Evolutionary conservation across 192 early-diverging fungal genomes (phyloP), one percentile per base, ranked within the genome.

Genomic region (Radiomyces spectabilis): DNA sequence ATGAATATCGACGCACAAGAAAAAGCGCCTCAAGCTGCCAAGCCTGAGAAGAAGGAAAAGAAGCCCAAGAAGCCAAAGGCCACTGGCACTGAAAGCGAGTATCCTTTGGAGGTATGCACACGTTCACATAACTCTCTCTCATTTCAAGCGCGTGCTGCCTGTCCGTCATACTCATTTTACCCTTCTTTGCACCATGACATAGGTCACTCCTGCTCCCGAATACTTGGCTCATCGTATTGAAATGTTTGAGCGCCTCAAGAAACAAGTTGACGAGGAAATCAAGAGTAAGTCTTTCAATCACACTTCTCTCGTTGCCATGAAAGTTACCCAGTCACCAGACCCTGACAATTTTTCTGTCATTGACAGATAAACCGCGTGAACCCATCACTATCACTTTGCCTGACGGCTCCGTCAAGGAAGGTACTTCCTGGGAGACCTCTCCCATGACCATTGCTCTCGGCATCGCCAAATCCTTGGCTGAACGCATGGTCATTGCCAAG

Each of bases 401-500:
- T 43, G 91, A 97, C 63, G 94, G 91, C 32, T 73, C 78, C 35
- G 71, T 66, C 55, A 83, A 88, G 42, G 83, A 88, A 51, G 96
- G 86, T 47, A 85, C 58, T 27, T 68, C 93, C 16, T 99, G 89
- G 89, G 95, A 99, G 69, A 97, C 96, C 34, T 91, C 88, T 16
- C 95, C 96, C 5, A 70, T 97, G 77, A 84, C 88, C 32, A 87
- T 99, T 73, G 96, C 94, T 5, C 81, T 81, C 58, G 65, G 69
- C 16, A 87, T 97, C 64, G 81, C 85, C 58, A 99, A 95, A 71
- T 92, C 91, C 41, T 78, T 99, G 37, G 75, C 86, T 35, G 91
- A 97, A 73, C 80, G 86, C 43, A 73, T 88, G 38, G 91, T 97
- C 32, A 94, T 97, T 73, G 86, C 94, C 55, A 98, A 98, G 84